Conservation (phyloP, 345 rosid species). For the Aquilaria malaccensis region DNA sequence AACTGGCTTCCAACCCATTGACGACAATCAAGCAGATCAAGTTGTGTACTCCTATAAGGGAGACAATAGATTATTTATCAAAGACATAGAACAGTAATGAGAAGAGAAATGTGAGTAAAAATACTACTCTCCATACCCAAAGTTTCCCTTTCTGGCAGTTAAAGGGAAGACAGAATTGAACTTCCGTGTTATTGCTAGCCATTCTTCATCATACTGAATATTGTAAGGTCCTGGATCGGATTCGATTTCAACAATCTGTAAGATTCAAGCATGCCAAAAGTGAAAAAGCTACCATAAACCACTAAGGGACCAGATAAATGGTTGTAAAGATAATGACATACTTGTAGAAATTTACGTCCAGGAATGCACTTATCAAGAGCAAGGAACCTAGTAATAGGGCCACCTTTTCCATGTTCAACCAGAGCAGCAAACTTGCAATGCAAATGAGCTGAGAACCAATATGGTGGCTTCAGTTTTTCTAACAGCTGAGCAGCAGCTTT, state of each 20-base stretch:
- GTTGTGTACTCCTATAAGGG: conserved; percentile 31
- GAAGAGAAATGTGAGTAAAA: conserved; percentile 6
- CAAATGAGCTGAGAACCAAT: conserved; percentile 96
- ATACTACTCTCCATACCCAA: conserved; percentile 31
- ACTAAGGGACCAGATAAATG: conserved; percentile 4
- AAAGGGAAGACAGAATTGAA: conserved; percentile 68
- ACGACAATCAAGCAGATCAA: conserved; percentile 53
- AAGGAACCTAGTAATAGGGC: conserved; percentile 74
- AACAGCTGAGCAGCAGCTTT: conserved; percentile 82
- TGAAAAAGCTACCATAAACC: conserved; percentile 16
- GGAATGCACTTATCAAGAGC: conserved; percentile 89
- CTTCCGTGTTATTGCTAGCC: conserved; percentile 65
- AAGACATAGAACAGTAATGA: not conserved
- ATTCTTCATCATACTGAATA: conserved; percentile 81
- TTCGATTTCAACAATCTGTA: conserved; percentile 72
- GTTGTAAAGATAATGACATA: conserved; percentile 9
- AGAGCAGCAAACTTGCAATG: conserved; percentile 89
- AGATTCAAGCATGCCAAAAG: conserved; percentile 10
- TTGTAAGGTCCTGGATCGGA: conserved; percentile 73
- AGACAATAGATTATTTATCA: conserved; percentile 5
- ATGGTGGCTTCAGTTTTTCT: conserved; percentile 62
- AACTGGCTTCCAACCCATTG: conserved; percentile 62
- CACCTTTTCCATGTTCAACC: conserved; percentile 72
- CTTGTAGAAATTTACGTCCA: conserved; percentile 73
- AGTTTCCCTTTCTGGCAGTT: conserved; percentile 36